Evolutionary conservation across 2,329 filamentous ascomycete species (phyloP), one percentile per base, ranked within the genome.

Genomic region (Ustulina deusta): DNA sequence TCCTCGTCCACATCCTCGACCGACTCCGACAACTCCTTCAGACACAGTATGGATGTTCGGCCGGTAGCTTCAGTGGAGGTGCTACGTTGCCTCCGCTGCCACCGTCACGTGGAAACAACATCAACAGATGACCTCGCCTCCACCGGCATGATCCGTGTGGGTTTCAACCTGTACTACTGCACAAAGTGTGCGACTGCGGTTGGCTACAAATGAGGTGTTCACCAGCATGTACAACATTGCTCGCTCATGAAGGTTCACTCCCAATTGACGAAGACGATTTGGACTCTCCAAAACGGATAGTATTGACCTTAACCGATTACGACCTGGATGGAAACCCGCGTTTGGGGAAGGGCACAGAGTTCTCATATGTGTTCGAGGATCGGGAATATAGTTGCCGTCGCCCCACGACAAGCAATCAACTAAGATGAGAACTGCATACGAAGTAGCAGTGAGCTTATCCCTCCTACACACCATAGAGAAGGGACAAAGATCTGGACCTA

Each of bases 151-250:
- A 85, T 91, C 15, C 84, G 86, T 74, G 88, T 90, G 69, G 87
- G 87, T 1, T 86, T 87, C 77, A 89, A 89, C 78, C 85, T 90
- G 68, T 90, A 90, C 81, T 90, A 91, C 79, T 90, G 89, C 79
- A 83, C 85, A 66, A 83, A 87, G 40, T 91, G 89, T 76, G 89
- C 89, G 67, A 86, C 84, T 75, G 86, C 88, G 77, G 86, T 89
- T 36, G 89, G 88, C 73, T 90, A 89, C 78, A 87, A 85, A 77
- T 90, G 84, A 86, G 73, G 42, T 5, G 10, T 15, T 7, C 13
- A 22, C 22, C 15, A 55, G 25, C 17, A 22, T 17, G 2, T 20
- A 44, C 38, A 22, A 36, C 55, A 60, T 44, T 20, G 27, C 11
- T 60, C 32, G 48, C 46, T 38, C 51, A 54, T 40, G 27, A 51